Evolutionary conservation across 1,284 basidiomycete genomes (phyloP).

Genomic region (Cutaneotrichosporon cutaneum): DNA sequence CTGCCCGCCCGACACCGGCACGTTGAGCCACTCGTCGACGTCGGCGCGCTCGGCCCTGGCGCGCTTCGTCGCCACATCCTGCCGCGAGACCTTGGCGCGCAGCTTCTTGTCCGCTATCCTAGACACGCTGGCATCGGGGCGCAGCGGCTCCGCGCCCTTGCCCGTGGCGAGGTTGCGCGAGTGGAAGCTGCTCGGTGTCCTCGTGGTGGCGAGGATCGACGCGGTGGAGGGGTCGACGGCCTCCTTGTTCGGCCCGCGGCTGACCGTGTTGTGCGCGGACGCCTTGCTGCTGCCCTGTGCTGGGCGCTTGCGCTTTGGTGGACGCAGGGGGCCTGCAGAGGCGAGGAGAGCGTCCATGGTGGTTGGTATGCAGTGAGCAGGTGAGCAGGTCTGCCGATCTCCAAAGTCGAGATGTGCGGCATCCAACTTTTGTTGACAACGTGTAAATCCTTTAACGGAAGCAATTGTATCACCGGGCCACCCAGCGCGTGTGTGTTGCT

Average conservation of each 20-base stretch:
- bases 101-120: slow-evolving; percentile 71
- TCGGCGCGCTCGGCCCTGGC: slow-evolving; percentile 45
- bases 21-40: slow-evolving; percentile 51
- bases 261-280: slow-evolving; percentile 44
- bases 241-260: slow-evolving; percentile 40
- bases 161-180: slow-evolving; percentile 36
- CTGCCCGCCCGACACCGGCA: slow-evolving; percentile 36
- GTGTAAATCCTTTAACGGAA: slow-evolving; percentile 9
- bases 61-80: slow-evolving; percentile 55
- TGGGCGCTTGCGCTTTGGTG: slow-evolving; percentile 35
- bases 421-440: slow-evolving; percentile 23
- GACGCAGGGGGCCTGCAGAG: slow-evolving; percentile 63
- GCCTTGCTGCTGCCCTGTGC: slow-evolving; percentile 12
- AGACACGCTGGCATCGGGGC: slow-evolving; percentile 33
- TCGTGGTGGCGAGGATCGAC: slow-evolving; percentile 58
- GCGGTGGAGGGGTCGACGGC: slow-evolving; percentile 60
- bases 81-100: slow-evolving; percentile 64
- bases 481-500: slow-evolving; percentile 1
- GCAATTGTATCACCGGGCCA: slow-evolving; percentile 20
- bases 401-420: background rate
- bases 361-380: slow-evolving; percentile 14
- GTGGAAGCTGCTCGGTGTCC: slow-evolving; percentile 45
- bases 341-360: slow-evolving; percentile 70
- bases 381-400: background rate
- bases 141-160: slow-evolving; percentile 26